phyloP scores from a whole-genome alignment of 2,329 filamentous ascomycete species.

The Fusarium nelsonii region DNA sequence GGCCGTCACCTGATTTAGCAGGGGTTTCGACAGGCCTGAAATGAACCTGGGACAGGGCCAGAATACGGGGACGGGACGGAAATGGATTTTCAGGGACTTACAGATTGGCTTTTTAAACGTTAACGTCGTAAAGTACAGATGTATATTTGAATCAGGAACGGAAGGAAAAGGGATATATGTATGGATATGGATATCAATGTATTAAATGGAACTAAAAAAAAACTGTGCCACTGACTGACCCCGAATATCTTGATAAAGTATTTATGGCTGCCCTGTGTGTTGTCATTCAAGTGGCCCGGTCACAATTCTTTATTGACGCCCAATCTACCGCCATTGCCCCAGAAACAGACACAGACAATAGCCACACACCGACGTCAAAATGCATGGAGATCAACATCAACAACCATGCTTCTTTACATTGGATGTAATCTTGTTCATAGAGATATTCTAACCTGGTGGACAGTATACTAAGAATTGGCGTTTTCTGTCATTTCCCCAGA shows the following conservation, averaged over 20 bases:
- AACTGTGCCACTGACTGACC: constrained; percentile 23
- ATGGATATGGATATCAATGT: not conserved
- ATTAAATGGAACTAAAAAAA: constrained; percentile 16
- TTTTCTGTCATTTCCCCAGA: not conserved
- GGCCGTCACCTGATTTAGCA: constrained; percentile 47
- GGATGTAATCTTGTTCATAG: not conserved
- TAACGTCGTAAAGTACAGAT: constrained; percentile 2
- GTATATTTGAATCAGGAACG: constrained; percentile 3
- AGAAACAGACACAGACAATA: constrained; percentile 49
- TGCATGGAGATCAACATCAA: constrained; percentile 25
- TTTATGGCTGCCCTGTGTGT: constrained; percentile 32
- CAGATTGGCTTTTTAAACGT: not conserved
- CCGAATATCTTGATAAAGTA: constrained; percentile 1
- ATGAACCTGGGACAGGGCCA: constrained; percentile 18
- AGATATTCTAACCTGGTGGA: not conserved
- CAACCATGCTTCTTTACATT: not conserved
- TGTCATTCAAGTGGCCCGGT: constrained; percentile 37
- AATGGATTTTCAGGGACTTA: constrained; percentile 25
- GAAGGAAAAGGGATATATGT: constrained; percentile 15
- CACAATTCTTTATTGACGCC: constrained; percentile 46
- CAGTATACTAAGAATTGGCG: not conserved
- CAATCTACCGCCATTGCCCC: constrained; percentile 48
- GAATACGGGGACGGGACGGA: constrained; percentile 29
- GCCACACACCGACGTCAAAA: constrained; percentile 25
- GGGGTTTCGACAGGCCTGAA: constrained; percentile 32